Conservation (phyloP, 164 flowering plant species). For the Chloranthus sessilifolius region DNA sequence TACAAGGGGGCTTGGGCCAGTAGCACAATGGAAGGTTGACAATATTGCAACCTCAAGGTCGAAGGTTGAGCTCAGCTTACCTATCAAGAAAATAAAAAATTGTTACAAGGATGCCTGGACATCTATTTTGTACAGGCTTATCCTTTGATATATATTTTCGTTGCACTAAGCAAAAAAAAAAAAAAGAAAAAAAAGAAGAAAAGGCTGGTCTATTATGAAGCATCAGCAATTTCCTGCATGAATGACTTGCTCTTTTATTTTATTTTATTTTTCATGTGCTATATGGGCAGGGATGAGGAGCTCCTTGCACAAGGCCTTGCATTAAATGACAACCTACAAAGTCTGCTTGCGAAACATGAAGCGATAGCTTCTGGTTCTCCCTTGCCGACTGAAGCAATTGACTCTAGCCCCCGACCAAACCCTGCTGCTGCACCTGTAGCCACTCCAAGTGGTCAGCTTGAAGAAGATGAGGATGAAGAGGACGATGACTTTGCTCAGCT, state of each 20-base stretch:
- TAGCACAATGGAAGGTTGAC: no score
- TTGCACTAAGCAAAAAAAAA: no score
- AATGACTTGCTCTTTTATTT: no score
- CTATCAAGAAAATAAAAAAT: no score
- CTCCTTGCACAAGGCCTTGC: slow-evolving; percentile 80
- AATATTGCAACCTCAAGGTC: no score
- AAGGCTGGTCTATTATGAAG: no score
- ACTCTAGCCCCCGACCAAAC: slow-evolving; percentile 26
- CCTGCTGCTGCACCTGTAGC: slow-evolving; percentile 16
- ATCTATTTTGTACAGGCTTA: no score
- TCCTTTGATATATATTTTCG: no score
- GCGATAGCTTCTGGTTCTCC: slow-evolving; percentile 80
- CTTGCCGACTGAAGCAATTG: slow-evolving; percentile 29
- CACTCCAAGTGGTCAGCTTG: slow-evolving; percentile 23
- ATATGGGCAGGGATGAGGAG: slow-evolving; percentile 70
- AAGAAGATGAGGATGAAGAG: slow-evolving; percentile 70
- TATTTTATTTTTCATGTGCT: not conserved
- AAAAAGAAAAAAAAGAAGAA: no score
- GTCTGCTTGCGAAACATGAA: slow-evolving; percentile 76
- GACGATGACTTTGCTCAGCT: slow-evolving; percentile 88
- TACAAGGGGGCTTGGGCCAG: no score
- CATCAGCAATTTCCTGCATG: not conserved
- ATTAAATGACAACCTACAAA: slow-evolving; percentile 73
- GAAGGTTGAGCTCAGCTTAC: no score
- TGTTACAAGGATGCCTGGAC: no score